Percentiles rank a stretch among this genome's conserved stretches.
Conservation (phyloP, 257 asterid genomes). For the Nicotiana tabacum region DNA sequence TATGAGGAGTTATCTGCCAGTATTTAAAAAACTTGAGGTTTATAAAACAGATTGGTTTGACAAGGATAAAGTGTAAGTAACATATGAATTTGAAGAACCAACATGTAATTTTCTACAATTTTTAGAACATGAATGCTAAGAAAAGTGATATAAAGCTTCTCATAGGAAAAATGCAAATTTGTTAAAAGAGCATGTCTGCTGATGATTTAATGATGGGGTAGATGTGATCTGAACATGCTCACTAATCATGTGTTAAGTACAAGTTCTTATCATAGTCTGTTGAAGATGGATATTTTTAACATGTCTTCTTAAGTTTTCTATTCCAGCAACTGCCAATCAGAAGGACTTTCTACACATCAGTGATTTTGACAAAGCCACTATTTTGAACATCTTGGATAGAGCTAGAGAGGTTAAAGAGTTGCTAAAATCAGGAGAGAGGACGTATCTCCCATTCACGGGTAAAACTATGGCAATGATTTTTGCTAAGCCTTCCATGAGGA, state of each 20-base stretch:
- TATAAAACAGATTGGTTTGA: not conserved
- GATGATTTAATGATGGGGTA: not conserved
- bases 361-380: conserved; percentile 81
- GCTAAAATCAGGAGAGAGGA: conserved; percentile 75
- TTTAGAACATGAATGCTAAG: not conserved
- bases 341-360: conserved; percentile 79
- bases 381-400: conserved; percentile 62
- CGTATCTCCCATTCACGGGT: conserved; percentile 81
- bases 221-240: not conserved
- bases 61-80: not conserved
- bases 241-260: not conserved
- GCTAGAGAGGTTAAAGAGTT: conserved; percentile 85
- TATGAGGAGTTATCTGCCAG: not conserved
- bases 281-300: conserved; percentile 3
- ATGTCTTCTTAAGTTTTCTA: not conserved
- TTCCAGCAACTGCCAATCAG: conserved; percentile 62
- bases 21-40: not conserved
- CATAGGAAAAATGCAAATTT: not conserved
- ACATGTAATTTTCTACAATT: not conserved
- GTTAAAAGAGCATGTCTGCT: not conserved
- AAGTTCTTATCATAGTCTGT: not conserved
- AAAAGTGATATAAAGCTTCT: not conserved
- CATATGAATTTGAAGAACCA: not conserved
- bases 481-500: conserved; percentile 98
- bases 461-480: conserved; percentile 95